These are phyloP conservation scores for Eimeria tenella DNA, from an alignment of 169 alveolate species.

Conservation along the genomic window DNA sequence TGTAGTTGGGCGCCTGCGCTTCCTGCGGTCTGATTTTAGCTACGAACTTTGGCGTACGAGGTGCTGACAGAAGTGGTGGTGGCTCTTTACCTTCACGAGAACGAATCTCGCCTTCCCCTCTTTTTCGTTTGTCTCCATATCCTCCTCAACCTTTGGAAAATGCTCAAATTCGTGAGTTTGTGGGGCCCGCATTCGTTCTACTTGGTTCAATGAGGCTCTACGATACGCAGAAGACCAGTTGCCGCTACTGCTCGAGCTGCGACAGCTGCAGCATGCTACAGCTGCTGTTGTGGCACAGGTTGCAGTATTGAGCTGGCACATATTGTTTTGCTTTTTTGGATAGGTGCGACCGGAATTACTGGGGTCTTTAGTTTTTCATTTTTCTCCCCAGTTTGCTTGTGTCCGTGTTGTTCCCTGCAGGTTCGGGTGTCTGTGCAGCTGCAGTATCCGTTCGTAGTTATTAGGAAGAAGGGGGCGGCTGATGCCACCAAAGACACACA, in stretches of 20 bases:
- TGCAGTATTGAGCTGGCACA: too few species aligned
- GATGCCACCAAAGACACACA: not conserved
- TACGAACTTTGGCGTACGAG: slow-evolving; percentile 28
- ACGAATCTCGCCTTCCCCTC: slow-evolving; percentile 6
- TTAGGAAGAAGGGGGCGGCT: not conserved
- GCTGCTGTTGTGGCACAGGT: too few species aligned
- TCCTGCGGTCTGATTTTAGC: not conserved
- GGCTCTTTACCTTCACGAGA: slow-evolving; percentile 5
- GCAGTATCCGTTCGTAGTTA: not conserved
- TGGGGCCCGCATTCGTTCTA: too few species aligned
- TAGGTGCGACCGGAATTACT: too few species aligned
- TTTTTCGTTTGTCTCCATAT: slow-evolving; percentile 12
- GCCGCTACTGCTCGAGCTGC: not conserved
- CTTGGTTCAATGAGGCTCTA: not conserved
- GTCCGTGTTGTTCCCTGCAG: not conserved
- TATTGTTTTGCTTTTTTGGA: too few species aligned
- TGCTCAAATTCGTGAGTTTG: not conserved
- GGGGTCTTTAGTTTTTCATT: too few species aligned
- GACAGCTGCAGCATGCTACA: too few species aligned
- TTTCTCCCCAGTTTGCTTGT: too few species aligned
- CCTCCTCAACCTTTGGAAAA: slow-evolving; percentile 26
- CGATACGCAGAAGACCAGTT: not conserved
- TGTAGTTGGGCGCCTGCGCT: not conserved
- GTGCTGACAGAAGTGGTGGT: slow-evolving; percentile 19
- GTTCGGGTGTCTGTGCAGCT: not conserved